Conservation (phyloP, 176 grass and related monocot genomes). For the Calamus simplicifolius region DNA sequence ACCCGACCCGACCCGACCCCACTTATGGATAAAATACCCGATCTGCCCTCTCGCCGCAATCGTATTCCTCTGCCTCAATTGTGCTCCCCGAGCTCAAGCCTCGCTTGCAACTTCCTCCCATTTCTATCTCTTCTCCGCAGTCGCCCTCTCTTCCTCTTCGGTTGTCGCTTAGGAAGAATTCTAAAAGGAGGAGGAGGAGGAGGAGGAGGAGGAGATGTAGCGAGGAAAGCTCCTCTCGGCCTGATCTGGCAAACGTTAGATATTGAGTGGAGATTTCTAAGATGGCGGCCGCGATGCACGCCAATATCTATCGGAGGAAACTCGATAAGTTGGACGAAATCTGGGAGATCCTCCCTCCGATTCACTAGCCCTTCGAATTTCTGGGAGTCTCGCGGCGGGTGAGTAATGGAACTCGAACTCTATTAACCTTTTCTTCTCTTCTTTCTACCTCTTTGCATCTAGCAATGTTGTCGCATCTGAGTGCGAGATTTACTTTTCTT, state of each 20-base stretch:
- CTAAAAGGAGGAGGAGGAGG: no score
- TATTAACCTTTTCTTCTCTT: background rate
- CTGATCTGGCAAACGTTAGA: constrained; percentile 58
- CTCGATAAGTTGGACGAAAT: constrained; percentile 86
- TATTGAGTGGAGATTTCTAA: constrained; percentile 14
- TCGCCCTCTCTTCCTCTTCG: no score
- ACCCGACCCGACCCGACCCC: no score
- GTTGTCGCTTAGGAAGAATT: no score
- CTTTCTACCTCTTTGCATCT: background rate
- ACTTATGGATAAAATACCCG: no score
- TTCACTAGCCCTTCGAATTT: constrained; percentile 82
- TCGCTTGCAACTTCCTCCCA: no score
- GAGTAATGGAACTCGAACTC: constrained; percentile 2
- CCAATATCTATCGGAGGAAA: constrained; percentile 64
- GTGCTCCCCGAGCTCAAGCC: no score
- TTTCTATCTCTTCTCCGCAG: no score
- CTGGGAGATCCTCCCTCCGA: constrained; percentile 80
- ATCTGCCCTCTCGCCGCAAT: no score
- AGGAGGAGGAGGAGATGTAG: constrained; percentile 33
- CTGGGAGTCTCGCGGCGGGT: constrained; percentile 95
- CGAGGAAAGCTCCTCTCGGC: constrained; percentile 70
- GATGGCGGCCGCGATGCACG: constrained; percentile 87
- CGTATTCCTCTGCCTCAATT: no score
- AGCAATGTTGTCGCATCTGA: constrained; percentile 11
- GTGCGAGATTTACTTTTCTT: background rate